phyloP scores from a whole-genome alignment of 2,329 filamentous ascomycete genomes.

The Diaporthe citriasiana region DNA sequence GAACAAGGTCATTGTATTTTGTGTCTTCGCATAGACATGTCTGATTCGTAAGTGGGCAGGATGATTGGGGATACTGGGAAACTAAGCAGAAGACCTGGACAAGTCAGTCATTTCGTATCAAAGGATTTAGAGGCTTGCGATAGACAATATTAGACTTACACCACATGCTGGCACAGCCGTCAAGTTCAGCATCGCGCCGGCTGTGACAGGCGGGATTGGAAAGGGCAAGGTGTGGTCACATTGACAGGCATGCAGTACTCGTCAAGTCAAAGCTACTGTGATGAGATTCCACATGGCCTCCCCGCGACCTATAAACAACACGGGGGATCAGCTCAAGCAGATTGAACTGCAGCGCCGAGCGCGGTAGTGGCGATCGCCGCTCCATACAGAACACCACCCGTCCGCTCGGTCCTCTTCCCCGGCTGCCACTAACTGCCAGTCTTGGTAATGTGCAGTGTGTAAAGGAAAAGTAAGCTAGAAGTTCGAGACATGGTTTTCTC shows the following conservation, averaged over 20 bases:
- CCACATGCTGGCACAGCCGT: conserved; percentile 34
- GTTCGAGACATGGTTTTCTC: conserved; percentile 2
- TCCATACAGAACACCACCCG: neutral
- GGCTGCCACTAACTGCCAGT: neutral
- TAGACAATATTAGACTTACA: conserved; percentile 14
- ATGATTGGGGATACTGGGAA: conserved; percentile 1
- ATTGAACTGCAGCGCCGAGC: neutral
- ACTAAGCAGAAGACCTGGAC: conserved; percentile 27
- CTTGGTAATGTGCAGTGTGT: neutral
- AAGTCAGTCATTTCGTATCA: neutral
- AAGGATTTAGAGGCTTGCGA: neutral
- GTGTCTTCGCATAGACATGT: conserved; percentile 33
- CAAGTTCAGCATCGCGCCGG: conserved; percentile 30
- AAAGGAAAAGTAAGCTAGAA: neutral
- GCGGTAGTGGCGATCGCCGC: conserved; percentile 23
- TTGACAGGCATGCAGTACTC: neutral
- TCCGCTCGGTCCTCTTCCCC: conserved; percentile 26
- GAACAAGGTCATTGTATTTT: conserved; percentile 4
- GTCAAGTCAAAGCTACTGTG: conserved; percentile 1
- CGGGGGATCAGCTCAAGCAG: neutral
- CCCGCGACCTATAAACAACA: conserved; percentile 15
- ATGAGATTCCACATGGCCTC: conserved; percentile 1
- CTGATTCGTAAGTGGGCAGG: conserved; percentile 20
- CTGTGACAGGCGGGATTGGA: neutral
- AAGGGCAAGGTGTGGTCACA: conserved; percentile 3